These are phyloP conservation scores for Actinomucor elegans DNA, from an alignment of 371 early-diverging fungal species.

Conservation along the genomic window DNA sequence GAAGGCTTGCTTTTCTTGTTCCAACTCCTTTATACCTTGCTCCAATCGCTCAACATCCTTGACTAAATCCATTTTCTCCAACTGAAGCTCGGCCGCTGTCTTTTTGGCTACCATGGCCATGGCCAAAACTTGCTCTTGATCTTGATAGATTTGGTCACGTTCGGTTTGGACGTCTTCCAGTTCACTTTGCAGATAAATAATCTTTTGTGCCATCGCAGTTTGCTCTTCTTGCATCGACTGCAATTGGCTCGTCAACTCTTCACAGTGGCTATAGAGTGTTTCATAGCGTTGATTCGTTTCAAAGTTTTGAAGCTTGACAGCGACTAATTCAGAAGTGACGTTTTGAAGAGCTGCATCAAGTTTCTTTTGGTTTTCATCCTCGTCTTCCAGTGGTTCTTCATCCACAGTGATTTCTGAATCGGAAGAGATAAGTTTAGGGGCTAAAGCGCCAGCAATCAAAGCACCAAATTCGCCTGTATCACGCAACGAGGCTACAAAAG, in stretches of 20 bases:
- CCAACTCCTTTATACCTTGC: conserved; percentile 23
- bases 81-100: conserved; percentile 38
- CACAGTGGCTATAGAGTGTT: conserved; percentile 35
- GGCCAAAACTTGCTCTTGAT: conserved; percentile 36
- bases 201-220: conserved; percentile 17
- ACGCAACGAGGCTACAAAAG: conserved; percentile 42
- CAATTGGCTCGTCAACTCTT: conserved; percentile 27
- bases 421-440: conserved; percentile 12
- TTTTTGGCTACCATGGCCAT: conserved; percentile 41
- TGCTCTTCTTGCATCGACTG: conserved; percentile 19
- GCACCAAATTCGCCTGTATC: conserved; percentile 48
- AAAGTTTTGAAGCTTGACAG: conserved; percentile 36
- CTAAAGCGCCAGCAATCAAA: conserved; percentile 39
- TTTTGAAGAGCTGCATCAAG: conserved; percentile 20
- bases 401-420: not conserved
- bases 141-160: conserved; percentile 35
- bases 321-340: conserved; percentile 40
- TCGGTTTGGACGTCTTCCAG: conserved; percentile 29
- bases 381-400: conserved; percentile 14
- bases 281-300: conserved; percentile 47
- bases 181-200: conserved; percentile 24
- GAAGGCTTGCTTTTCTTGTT: conserved; percentile 42
- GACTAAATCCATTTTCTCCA: conserved; percentile 35
- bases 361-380: conserved; percentile 1
- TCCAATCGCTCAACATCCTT: conserved; percentile 36